These are phyloP conservation scores for Nicotiana otophora DNA, from an alignment of 257 asterid genomes.

Conservation along the genomic window DNA sequence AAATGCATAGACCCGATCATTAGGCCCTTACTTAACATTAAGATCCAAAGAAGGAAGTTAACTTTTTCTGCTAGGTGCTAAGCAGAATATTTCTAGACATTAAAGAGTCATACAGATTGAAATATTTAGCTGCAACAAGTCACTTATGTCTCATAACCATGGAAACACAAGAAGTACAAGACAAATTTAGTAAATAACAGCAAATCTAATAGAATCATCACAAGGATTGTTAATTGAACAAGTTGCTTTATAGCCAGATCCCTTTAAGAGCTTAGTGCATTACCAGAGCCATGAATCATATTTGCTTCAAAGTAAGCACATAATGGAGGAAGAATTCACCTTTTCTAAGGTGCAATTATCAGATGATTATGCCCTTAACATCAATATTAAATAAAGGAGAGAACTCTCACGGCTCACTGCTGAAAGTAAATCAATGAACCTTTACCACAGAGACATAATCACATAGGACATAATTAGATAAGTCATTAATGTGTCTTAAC, in stretches of 20 bases:
- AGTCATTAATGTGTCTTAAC: not conserved
- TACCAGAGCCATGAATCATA: not conserved
- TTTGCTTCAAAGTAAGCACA: not conserved
- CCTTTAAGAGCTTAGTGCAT: not conserved
- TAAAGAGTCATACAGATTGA: not conserved
- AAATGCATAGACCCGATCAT: not conserved
- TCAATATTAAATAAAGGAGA: slow-evolving; percentile 3
- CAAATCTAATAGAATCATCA: not conserved
- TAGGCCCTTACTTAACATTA: not conserved
- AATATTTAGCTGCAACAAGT: not conserved
- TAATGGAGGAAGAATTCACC: not conserved
- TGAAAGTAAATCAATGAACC: not conserved
- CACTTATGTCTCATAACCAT: not conserved
- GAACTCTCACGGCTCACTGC: not conserved
- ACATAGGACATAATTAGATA: not conserved
- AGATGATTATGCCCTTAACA: not conserved
- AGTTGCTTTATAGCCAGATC: not conserved
- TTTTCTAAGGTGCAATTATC: not conserved
- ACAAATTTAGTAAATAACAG: not conserved
- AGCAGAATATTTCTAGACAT: not conserved
- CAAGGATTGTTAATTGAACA: not conserved
- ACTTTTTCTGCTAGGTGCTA: not conserved
- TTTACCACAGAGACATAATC: not conserved
- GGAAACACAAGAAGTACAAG: not conserved
- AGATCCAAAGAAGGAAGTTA: not conserved